A percentile compares a stretch with the other conserved stretches of the same genome.
Evolutionary conservation across 1,139 yeast genomes (phyloP).

Genomic region (Cylindricascospora bacillispora): DNA sequence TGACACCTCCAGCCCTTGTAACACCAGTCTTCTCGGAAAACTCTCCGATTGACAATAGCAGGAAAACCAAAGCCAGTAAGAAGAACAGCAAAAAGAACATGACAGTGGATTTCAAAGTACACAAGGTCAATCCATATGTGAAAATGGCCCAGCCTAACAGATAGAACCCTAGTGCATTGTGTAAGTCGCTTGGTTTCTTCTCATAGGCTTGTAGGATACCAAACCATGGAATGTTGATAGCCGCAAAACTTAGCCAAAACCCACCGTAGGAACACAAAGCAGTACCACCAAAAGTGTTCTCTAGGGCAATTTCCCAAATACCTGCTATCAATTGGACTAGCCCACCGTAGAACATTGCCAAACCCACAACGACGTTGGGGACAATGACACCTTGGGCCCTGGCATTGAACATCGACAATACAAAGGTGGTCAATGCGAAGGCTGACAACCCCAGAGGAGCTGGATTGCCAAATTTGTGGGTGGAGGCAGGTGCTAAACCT

Average conservation of each 20-base stretch:
- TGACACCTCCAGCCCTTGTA: constrained; percentile 51
- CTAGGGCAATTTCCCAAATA: constrained; percentile 46
- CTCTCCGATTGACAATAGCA: constrained; percentile 53
- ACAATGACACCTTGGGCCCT: constrained; percentile 37
- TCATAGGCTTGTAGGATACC: constrained; percentile 43
- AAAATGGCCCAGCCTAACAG: constrained; percentile 57
- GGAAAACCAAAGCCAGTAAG: constrained; percentile 47
- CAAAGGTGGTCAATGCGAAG: constrained; percentile 58
- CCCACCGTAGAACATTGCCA: constrained; percentile 84
- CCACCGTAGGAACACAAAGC: constrained; percentile 62
- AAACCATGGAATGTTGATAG: constrained; percentile 47
- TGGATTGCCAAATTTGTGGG: constrained; percentile 41
- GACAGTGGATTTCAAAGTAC: constrained; percentile 57
- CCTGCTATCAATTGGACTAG: constrained; percentile 59
- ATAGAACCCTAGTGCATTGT: constrained; percentile 46
- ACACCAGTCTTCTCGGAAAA: constrained; percentile 31
- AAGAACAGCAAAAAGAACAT: constrained; percentile 52
- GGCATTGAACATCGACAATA: constrained; percentile 40
- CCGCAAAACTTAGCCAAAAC: constrained; percentile 58
- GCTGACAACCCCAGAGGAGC: constrained; percentile 59
- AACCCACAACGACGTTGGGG: constrained; percentile 51
- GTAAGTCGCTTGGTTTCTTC: constrained; percentile 27
- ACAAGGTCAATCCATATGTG: constrained; percentile 45
- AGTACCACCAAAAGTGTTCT: constrained; percentile 65
- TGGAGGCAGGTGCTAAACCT: constrained; percentile 39